These are phyloP conservation scores for Lolium rigidum DNA, from an alignment of 176 grass and related monocot species.

Conservation along the genomic window DNA sequence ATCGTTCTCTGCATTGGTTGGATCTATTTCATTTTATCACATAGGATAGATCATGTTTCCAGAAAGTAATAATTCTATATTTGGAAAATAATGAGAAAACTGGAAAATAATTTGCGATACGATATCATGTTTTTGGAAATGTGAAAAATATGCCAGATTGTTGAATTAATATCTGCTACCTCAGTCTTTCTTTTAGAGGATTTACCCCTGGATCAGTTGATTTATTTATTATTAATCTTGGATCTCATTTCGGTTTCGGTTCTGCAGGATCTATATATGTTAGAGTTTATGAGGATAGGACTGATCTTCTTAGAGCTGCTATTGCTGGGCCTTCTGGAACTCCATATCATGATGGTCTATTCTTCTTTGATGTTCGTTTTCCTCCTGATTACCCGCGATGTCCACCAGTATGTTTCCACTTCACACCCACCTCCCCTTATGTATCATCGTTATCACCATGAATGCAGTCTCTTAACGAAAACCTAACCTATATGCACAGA, in stretches of 20 bases:
- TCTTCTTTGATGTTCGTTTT: slow-evolving; percentile 79
- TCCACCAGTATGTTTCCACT: slow-evolving; percentile 57
- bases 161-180: background rate
- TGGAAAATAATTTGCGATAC: background rate
- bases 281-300: slow-evolving; percentile 73
- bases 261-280: slow-evolving; percentile 63
- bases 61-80: slow-evolving; percentile 15
- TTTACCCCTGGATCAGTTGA: slow-evolving; percentile 11
- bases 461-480: slow-evolving; percentile 7
- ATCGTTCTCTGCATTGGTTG: background rate
- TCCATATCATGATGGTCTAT: slow-evolving; percentile 80
- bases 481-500: slow-evolving; percentile 43
- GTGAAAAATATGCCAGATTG: background rate
- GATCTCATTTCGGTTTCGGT: slow-evolving; percentile 35
- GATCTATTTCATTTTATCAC: slow-evolving; percentile 6
- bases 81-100: slow-evolving; percentile 2
- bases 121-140: background rate
- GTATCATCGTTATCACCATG: background rate
- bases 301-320: slow-evolving; percentile 73
- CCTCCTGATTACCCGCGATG: slow-evolving; percentile 57
- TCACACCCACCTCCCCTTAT: slow-evolving; percentile 5
- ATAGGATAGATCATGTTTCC: background rate
- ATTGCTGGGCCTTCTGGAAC: slow-evolving; percentile 72
- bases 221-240: slow-evolving; percentile 26
- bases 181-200: background rate